Base-by-base conservation (phyloP, 2,329 filamentous ascomycete species). In the Colletotrichum brevisporum region DNA sequence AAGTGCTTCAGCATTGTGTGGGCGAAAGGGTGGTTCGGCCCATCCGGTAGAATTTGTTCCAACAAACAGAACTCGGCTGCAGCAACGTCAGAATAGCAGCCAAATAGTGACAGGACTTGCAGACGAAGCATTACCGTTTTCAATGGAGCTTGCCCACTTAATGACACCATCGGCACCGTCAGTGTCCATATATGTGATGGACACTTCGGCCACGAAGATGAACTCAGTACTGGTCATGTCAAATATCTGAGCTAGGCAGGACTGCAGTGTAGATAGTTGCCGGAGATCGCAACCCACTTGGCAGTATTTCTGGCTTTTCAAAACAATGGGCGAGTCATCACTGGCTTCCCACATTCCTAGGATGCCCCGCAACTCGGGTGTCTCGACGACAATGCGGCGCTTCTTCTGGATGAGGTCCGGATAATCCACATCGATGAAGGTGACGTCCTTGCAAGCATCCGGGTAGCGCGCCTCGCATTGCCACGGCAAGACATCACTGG, bases 401-500 rank as follows among this genome's bases (percentile, higher is more conserved):
- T 97, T 97, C 78, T 89, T 90, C 53, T 85, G 78, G 80, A 97
- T 94, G 58, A 97, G 84, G 69, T 94, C 90, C 10, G 91, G 91
- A 75, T 96, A 97, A 78, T 97, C 95, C 61, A 97, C 88, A 77
- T 98, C 94, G 59, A 97, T 85, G 75, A 97, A 97, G 16, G 86
- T 86, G 31, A 87, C 87, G 67, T 88, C 80, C 31, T 83, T 76
- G 73, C 89, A 92, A 18, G 86, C 78, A 31, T 85, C 80, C 1
- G 87, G 81, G 76, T 94, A 91, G 72, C 90, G 88, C 57, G 88
- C 85, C 76, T 95, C 88, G 73, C 92, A 93, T 77, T 95, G 92
- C 85, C 95, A 97, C 1, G 94, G 93, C 26, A 97, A 83, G 55
- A 95, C 92, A 81, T 98, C 94, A 78, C 94, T 63, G n/a, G n/a